Percentiles rank a stretch among this genome's conserved stretches.
Evolutionary conservation across 257 asterid species (phyloP).

Genomic region (Jaltomata sinuosa): DNA sequence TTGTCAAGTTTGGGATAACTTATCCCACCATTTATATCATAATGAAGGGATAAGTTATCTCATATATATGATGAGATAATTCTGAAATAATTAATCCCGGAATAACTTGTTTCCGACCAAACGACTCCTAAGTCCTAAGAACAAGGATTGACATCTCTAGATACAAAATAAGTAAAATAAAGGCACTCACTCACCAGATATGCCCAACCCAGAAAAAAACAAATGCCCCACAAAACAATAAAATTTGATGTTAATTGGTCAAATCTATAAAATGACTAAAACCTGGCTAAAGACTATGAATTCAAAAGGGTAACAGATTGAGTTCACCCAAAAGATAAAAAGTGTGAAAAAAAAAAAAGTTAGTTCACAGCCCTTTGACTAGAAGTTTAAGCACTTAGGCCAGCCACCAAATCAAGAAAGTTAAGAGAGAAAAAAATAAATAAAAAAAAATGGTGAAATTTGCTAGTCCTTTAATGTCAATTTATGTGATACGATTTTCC

Average conservation of each 20-base stretch:
- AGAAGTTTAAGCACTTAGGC: background rate
- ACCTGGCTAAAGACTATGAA: background rate
- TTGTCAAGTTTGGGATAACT: no score
- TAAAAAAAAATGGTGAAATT: no score
- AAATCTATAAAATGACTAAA: background rate
- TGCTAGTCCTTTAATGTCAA: no score
- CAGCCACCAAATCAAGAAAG: background rate
- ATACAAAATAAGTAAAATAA: background rate
- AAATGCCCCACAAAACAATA: background rate
- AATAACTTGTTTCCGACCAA: no score
- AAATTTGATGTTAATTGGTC: background rate
- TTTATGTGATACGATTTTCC: no score
- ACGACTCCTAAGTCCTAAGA: no score
- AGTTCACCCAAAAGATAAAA: background rate
- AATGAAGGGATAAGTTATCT: no score
- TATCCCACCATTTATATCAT: no score
- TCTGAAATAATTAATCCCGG: no score
- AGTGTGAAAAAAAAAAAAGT: no score
- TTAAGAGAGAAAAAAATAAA: no score
- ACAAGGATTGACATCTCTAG: background rate
- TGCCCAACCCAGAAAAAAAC: background rate
- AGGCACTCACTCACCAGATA: background rate
- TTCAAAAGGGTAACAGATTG: background rate
- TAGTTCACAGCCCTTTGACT: background rate
- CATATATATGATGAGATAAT: no score